Conservation (phyloP, 2,329 filamentous ascomycete genomes). For the Aspergillus brunneoviolaceus region DNA sequence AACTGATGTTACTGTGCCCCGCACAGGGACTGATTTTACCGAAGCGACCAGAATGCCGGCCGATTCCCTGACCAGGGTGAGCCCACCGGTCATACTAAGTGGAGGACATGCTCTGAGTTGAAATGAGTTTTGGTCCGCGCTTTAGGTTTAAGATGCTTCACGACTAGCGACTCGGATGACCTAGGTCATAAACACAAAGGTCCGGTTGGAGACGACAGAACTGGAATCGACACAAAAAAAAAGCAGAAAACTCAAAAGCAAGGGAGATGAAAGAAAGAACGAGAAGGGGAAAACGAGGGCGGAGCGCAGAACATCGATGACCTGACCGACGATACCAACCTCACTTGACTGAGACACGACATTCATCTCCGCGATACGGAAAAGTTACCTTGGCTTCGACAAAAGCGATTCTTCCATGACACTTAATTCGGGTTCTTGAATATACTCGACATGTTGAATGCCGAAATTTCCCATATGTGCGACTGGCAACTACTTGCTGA, state of each 20-base stretch:
- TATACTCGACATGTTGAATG: constrained; percentile 3
- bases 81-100: constrained; percentile 43
- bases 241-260: not conserved
- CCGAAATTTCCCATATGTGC: not conserved
- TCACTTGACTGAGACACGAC: not conserved
- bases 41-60: constrained; percentile 33
- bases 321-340: not conserved
- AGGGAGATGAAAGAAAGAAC: not conserved
- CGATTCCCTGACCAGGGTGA: constrained; percentile 35
- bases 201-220: not conserved
- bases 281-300: not conserved
- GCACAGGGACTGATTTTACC: constrained; percentile 32
- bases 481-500: constrained; percentile 14
- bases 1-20: constrained; percentile 30
- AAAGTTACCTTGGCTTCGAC: constrained; percentile 8
- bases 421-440: constrained; percentile 5
- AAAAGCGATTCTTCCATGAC: constrained; percentile 5
- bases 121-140: not conserved
- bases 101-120: constrained; percentile 36
- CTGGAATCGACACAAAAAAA: not conserved
- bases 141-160: not conserved
- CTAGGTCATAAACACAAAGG: no score
- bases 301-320: not conserved
- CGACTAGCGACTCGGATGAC: not conserved
- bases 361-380: not conserved